Evolutionary conservation across 1,284 basidiomycete genomes (phyloP).

Genomic region (Sutorius eximius): DNA sequence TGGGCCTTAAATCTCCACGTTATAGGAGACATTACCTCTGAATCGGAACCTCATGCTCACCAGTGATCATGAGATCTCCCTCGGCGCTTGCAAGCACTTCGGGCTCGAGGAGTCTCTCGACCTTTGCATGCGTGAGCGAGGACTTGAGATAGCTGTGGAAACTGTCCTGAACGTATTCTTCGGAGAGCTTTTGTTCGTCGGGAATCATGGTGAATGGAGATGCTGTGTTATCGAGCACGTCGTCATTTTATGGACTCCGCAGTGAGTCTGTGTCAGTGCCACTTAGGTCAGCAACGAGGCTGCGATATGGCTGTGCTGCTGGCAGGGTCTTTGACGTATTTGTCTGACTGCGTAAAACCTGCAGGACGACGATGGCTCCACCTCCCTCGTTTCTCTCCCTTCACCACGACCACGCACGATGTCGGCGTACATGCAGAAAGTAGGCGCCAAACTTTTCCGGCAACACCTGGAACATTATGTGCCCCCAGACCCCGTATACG

Average conservation of each 20-base stretch:
- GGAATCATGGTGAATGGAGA: conserved; percentile 11
- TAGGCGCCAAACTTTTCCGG: conserved; percentile 61
- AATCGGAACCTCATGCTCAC: conserved; percentile 49
- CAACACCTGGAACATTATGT: conserved; percentile 63
- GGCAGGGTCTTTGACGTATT: conserved; percentile 11
- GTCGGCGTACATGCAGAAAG: conserved; percentile 44
- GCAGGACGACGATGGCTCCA: background rate
- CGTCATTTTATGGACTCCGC: background rate
- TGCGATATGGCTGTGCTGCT: conserved; percentile 8
- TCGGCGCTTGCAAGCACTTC: conserved; percentile 73
- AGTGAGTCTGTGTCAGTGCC: background rate
- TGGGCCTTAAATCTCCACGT: conserved; percentile 48
- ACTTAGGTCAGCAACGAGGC: conserved; percentile 3
- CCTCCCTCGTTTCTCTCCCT: background rate
- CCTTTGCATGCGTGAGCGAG: conserved; percentile 71
- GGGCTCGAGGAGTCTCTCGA: conserved; percentile 67
- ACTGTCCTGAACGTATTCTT: conserved; percentile 65
- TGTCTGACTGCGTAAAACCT: conserved; percentile 1
- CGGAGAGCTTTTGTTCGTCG: conserved; percentile 43
- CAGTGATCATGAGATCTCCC: conserved; percentile 78
- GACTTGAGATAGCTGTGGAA: conserved; percentile 81
- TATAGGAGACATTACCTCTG: conserved; percentile 36
- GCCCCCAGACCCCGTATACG: conserved; percentile 80
- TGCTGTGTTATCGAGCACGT: background rate
- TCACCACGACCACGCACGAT: conserved; percentile 18